phyloP scores from a whole-genome alignment of 2,329 filamentous ascomycete genomes.

The Colletotrichum tabaci region DNA sequence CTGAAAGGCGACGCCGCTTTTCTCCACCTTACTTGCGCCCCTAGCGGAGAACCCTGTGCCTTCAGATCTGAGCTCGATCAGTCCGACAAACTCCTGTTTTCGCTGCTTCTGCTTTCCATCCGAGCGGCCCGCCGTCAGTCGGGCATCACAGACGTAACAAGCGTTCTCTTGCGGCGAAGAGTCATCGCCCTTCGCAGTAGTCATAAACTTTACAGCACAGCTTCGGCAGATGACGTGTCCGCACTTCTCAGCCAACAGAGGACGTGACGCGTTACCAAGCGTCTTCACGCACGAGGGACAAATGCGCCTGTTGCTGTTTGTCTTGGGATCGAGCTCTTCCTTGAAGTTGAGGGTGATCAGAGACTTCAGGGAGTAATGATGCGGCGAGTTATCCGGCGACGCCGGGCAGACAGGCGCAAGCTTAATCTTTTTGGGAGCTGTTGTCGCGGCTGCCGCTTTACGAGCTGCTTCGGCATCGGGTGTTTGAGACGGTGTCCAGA shows the following conservation, averaged over 20 bases:
- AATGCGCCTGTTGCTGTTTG: conserved; percentile 61
- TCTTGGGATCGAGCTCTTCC: conserved; percentile 71
- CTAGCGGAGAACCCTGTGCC: conserved; percentile 93
- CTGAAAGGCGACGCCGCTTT: conserved; percentile 84
- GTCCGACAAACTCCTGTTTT: conserved; percentile 75
- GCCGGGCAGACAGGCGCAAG: conserved; percentile 82
- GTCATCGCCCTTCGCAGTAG: conserved; percentile 61
- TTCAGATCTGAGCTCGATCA: conserved; percentile 86
- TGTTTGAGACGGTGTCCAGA: conserved; percentile 92
- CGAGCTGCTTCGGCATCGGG: conserved; percentile 63
- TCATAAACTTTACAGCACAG: conserved; percentile 89
- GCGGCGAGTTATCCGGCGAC: conserved; percentile 75
- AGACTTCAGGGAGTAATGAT: conserved; percentile 83
- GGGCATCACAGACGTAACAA: conserved; percentile 91
- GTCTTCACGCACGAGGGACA: conserved; percentile 91
- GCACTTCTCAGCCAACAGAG: conserved; percentile 87
- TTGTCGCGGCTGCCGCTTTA: conserved; percentile 13
- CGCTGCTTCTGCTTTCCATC: conserved; percentile 57
- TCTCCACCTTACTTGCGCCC: conserved; percentile 87
- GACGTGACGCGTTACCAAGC: conserved; percentile 85
- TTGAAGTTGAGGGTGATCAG: conserved; percentile 84
- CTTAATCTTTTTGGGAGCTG: conserved; percentile 72
- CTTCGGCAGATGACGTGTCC: conserved; percentile 92
- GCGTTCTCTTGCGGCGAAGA: conserved; percentile 62
- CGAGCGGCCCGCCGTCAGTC: conserved; percentile 71